phyloP scores from a whole-genome alignment of 1,284 basidiomycete species.

The Ceratobasidium theobromae region DNA sequence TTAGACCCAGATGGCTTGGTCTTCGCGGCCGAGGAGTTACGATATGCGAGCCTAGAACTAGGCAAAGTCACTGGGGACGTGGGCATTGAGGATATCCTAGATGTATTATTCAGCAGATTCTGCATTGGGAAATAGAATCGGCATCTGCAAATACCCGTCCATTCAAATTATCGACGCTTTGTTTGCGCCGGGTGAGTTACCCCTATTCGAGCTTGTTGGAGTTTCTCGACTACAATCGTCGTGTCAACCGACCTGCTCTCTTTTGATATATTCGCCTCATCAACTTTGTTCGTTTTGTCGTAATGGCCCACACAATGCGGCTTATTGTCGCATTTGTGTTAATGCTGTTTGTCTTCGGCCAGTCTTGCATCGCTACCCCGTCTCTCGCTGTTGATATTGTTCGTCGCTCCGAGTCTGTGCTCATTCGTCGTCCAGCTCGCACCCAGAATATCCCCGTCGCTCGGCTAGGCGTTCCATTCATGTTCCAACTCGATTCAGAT shows the following conservation, averaged over 20 bases:
- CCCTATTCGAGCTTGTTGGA: neutral
- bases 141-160: neutral
- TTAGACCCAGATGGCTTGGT: slow-evolving; percentile 60
- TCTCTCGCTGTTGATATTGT: neutral
- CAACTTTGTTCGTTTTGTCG: neutral
- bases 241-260: neutral
- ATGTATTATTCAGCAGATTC: slow-evolving; percentile 78
- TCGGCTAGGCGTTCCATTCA: slow-evolving; percentile 1
- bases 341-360: slow-evolving; percentile 12
- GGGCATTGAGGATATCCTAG: slow-evolving; percentile 76
- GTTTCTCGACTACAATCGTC: slow-evolving; percentile 3
- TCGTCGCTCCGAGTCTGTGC: slow-evolving; percentile 6
- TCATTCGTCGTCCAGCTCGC: slow-evolving; percentile 1
- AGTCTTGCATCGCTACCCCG: slow-evolving; percentile 12
- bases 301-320: slow-evolving; percentile 20
- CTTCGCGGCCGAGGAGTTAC: slow-evolving; percentile 78
- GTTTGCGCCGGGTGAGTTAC: slow-evolving; percentile 4
- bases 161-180: slow-evolving; percentile 1
- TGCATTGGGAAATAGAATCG: slow-evolving; percentile 73
- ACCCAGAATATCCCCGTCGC: slow-evolving; percentile 12
- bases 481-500: slow-evolving; percentile 12
- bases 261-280: neutral
- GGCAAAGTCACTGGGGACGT: slow-evolving; percentile 75
- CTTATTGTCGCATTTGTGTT: neutral
- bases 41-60: slow-evolving; percentile 79